These are phyloP conservation scores for Nicotiana noctiflora DNA, from an alignment of 257 asterid species.

Conservation along the genomic window DNA sequence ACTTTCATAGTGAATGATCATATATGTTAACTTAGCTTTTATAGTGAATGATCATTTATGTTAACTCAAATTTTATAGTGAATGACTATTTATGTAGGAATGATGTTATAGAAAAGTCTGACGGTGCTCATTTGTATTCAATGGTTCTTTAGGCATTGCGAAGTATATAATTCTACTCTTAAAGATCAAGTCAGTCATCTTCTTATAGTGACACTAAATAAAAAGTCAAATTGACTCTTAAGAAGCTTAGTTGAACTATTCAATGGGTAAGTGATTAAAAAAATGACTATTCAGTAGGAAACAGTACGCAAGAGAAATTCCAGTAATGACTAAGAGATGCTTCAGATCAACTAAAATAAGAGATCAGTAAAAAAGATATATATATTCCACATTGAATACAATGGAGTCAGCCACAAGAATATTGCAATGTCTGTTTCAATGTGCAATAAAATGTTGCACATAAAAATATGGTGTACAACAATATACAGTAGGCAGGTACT, in stretches of 20 bases:
- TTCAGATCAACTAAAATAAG: neutral
- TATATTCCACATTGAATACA: neutral
- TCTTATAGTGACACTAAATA: neutral
- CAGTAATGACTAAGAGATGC: neutral
- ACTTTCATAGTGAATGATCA: too few relatives aligned
- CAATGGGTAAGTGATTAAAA: neutral
- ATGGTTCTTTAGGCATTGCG: neutral
- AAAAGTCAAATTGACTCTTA: neutral
- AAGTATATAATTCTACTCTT: neutral
- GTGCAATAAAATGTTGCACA: neutral
- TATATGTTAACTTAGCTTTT: too few relatives aligned
- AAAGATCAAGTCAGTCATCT: neutral
- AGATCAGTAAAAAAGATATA: neutral
- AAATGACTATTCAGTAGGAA: neutral
- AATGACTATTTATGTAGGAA: too few relatives aligned
- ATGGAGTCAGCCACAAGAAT: neutral
- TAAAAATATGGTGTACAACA: neutral
- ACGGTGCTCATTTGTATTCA: too few relatives aligned
- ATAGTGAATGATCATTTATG: too few relatives aligned
- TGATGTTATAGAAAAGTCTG: too few relatives aligned
- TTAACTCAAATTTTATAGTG: too few relatives aligned
- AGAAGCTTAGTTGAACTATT: neutral
- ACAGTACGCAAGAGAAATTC: neutral
- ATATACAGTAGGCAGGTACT: conserved; percentile 3
- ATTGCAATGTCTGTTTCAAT: neutral